Evolutionary conservation across 2,329 filamentous ascomycete genomes (phyloP).

Genomic region (Monosporascus sp.): DNA sequence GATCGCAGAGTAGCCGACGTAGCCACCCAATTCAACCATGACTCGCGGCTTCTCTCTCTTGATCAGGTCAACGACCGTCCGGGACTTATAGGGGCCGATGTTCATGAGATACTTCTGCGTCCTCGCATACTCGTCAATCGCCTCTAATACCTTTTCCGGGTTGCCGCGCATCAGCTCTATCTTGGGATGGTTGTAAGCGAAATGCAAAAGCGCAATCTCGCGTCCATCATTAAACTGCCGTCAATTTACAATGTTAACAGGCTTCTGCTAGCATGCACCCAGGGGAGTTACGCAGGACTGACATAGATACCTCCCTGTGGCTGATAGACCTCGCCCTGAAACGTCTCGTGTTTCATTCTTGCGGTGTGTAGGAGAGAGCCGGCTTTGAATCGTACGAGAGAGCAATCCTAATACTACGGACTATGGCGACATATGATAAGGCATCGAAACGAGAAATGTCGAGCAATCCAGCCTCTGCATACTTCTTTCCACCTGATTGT

Average conservation of each 20-base stretch:
- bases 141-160: constrained; percentile 57
- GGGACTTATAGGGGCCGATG: constrained; percentile 68
- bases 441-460: too few relatives aligned
- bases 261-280: background rate
- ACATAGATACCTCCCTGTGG: constrained; percentile 35
- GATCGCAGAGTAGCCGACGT: constrained; percentile 76
- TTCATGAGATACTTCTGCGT: constrained; percentile 74
- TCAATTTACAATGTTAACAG: background rate
- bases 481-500: too few relatives aligned
- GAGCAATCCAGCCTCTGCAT: too few relatives aligned
- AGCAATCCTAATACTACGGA: too few relatives aligned
- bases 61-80: constrained; percentile 65
- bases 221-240: constrained; percentile 61
- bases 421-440: too few relatives aligned
- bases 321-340: constrained; percentile 35
- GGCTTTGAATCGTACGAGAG: background rate
- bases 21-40: constrained; percentile 77
- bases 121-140: constrained; percentile 65
- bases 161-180: constrained; percentile 59
- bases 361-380: background rate
- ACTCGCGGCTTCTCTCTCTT: constrained; percentile 56
- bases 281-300: constrained; percentile 3
- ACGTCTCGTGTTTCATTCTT: constrained; percentile 12
- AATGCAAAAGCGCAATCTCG: constrained; percentile 68
- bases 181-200: constrained; percentile 56